Percentiles rank a stretch among this genome's conserved stretches.
phyloP scores from a whole-genome alignment of 1,284 basidiomycete genomes.

The Ustilago trichophora region DNA sequence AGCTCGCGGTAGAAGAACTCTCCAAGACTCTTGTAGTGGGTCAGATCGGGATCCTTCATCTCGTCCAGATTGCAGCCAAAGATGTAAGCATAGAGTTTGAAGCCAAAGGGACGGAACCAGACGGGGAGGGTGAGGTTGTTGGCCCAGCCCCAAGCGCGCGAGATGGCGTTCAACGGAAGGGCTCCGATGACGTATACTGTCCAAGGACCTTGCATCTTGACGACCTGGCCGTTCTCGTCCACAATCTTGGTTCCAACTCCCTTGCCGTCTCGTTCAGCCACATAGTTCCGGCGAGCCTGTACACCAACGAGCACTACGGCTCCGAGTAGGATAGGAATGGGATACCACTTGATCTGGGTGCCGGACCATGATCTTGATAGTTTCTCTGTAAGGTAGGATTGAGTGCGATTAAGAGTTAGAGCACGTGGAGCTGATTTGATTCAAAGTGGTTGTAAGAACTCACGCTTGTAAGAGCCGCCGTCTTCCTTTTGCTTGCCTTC shows the following conservation, averaged over 20 bases:
- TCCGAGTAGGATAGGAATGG: constrained; percentile 84
- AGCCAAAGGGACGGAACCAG: constrained; percentile 90
- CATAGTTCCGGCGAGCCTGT: constrained; percentile 77
- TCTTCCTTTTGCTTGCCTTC: constrained; percentile 11
- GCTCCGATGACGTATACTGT: constrained; percentile 96
- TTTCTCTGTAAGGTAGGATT: constrained; percentile 22
- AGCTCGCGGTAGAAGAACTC: constrained; percentile 94
- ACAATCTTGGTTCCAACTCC: constrained; percentile 67
- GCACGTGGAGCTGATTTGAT: too few relatives aligned
- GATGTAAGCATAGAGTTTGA: constrained; percentile 81
- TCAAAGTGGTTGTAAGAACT: too few relatives aligned
- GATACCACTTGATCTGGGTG: constrained; percentile 94
- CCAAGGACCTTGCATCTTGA: constrained; percentile 90
- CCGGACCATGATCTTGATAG: constrained; percentile 79
- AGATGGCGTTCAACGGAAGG: constrained; percentile 90
- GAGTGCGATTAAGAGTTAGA: too few relatives aligned
- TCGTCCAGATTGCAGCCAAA: constrained; percentile 96
- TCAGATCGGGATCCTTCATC: constrained; percentile 81
- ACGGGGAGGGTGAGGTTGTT: constrained; percentile 84
- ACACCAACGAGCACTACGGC: constrained; percentile 61
- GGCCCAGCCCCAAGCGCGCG: constrained; percentile 92
- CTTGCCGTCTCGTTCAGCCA: constrained; percentile 57
- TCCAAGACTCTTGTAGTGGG: constrained; percentile 81
- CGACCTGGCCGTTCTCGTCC: constrained; percentile 72
- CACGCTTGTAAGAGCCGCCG: constrained; percentile 14